Base-by-base conservation (phyloP, 2,329 filamentous ascomycete species). In the Aspergillus terreus region DNA sequence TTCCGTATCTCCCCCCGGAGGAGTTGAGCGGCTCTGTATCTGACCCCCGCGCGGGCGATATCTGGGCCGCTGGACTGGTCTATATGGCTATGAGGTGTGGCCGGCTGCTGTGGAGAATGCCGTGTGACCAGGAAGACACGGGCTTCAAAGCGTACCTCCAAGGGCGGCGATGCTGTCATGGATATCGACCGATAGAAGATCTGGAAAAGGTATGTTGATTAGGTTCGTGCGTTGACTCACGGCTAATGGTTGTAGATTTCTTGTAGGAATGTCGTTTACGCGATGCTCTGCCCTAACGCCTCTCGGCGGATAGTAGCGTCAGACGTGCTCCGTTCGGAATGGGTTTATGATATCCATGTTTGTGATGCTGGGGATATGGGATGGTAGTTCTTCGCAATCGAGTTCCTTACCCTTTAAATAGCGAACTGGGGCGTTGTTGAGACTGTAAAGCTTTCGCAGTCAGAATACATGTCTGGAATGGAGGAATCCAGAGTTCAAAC, bases 1-100 rank as follows among this genome's bases (percentile, higher is more conserved):
- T 87, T 1, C 84, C 90, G 44, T 96, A 96, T 62, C 86, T 92
- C 46, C 90, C 92, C 0, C 92, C 92, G 0, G 92, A 96, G 69
- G 54, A 49, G n/a, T 48, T 51, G 42, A 12, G 41, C 14, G 19
- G 38, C 17, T 14, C 3, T 14, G 10, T 12, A 11, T 6, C 48
- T 32, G 57, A 58, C 17, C 47, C 44, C 12, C 44, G 54, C 10
- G 44, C 52, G 6, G 54, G 54, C 1, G 66, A 69, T 51, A 40
- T 69, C 3, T 69, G 66, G 66, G 64, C 66, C 4, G 52, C 58
- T 4, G 66, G 63, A 1, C 55, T 68, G 6, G 47, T 67, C 2
- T 69, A 68, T 12, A 46, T 68, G 44, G 55, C 59, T 0, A 55
- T 68, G 21, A 49, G 66, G 4, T 62, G 53, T 6, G 62, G 64